Evolutionary conservation across 192 early-diverging fungal species (phyloP).

Genomic region (Linnemannia schmuckeri): DNA sequence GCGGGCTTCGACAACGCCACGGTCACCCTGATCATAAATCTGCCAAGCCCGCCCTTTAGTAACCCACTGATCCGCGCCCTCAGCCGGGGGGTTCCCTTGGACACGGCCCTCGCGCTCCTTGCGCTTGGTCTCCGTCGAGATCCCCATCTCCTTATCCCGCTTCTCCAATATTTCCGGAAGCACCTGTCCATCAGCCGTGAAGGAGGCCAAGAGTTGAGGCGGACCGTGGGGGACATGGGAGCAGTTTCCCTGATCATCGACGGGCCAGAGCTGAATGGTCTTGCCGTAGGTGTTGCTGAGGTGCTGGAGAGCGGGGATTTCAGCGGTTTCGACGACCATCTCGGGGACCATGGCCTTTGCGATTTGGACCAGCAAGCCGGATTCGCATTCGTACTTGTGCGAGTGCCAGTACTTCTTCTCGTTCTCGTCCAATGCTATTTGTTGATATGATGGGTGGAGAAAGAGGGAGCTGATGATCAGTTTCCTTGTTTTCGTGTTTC

Average conservation of each 20-base stretch:
- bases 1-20: background rate
- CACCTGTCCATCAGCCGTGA: constrained; percentile 60
- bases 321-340: constrained; percentile 32
- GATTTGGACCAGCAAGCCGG: constrained; percentile 56
- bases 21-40: constrained; percentile 18
- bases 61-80: constrained; percentile 29
- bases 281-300: constrained; percentile 64
- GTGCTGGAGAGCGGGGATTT: constrained; percentile 40
- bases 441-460: background rate
- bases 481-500: background rate
- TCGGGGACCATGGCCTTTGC: constrained; percentile 47
- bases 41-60: constrained; percentile 21
- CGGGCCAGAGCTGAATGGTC: constrained; percentile 67
- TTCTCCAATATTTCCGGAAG: constrained; percentile 26
- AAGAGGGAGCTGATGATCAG: background rate
- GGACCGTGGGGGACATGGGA: constrained; percentile 50
- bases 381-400: constrained; percentile 67
- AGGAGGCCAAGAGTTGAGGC: constrained; percentile 60
- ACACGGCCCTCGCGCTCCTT: constrained; percentile 22
- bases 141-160: constrained; percentile 42
- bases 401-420: constrained; percentile 74
- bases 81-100: constrained; percentile 19
- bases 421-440: constrained; percentile 48
- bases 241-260: constrained; percentile 60
- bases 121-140: constrained; percentile 36